These are phyloP conservation scores for Clitoria ternatea DNA, from an alignment of 306 rosid genomes.

Conservation along the genomic window DNA sequence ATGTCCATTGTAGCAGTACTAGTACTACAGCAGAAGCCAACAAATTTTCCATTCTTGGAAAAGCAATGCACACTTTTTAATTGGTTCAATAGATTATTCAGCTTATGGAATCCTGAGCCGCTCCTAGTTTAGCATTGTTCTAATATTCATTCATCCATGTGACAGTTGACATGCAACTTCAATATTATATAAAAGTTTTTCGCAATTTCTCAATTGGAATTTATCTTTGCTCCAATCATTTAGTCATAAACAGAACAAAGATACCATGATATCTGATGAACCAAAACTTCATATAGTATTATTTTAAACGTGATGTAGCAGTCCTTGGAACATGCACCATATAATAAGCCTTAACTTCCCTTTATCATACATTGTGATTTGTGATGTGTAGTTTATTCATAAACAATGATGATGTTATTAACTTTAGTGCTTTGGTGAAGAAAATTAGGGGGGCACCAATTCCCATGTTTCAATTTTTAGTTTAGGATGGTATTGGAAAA, in stretches of 20 bases:
- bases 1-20: not conserved
- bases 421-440: not conserved
- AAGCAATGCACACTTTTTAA: not conserved
- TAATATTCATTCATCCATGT: not conserved
- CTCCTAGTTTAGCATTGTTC: not conserved
- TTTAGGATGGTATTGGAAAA: not conserved
- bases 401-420: not conserved
- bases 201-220: not conserved
- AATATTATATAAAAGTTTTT: not conserved
- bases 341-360: not conserved
- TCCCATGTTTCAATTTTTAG: not conserved
- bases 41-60: not conserved
- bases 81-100: not conserved
- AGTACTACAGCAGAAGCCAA: not conserved
- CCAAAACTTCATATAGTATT: not conserved
- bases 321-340: not conserved
- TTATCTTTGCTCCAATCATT: not conserved
- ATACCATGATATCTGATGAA: not conserved
- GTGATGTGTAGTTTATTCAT: conserved; percentile 1
- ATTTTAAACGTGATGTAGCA: not conserved
- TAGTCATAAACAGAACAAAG: not conserved
- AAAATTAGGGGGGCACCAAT: not conserved
- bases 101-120: not conserved
- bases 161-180: not conserved
- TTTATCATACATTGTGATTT: not conserved